A percentile compares a stretch with the other conserved stretches of the same genome.
Evolutionary conservation across 768 basidiomycete genomes (phyloP).

Genomic region (Filobasidium floriforme): DNA sequence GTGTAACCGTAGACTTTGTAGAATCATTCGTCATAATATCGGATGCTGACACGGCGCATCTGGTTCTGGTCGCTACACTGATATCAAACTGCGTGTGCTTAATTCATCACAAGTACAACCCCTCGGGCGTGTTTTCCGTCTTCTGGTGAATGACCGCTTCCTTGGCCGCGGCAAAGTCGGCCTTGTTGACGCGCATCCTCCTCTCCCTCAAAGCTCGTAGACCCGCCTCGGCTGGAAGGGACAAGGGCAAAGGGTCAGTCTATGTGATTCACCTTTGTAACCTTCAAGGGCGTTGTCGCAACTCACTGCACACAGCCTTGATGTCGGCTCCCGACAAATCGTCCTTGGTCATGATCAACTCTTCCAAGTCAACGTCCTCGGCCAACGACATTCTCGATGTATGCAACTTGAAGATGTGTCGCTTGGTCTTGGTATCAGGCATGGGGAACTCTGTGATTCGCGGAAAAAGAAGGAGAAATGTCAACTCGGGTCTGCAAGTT

Average conservation of each 20-base stretch:
- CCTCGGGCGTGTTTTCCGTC: constrained; percentile 72
- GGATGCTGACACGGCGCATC: too few species aligned
- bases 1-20: too few species aligned
- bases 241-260: not conserved
- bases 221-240: constrained; percentile 80
- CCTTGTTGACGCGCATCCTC: constrained; percentile 71
- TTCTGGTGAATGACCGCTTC: constrained; percentile 97
- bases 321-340: constrained; percentile 96
- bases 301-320: constrained; percentile 76
- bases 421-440: constrained; percentile 96
- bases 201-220: constrained; percentile 86
- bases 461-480: not conserved
- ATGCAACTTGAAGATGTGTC: constrained; percentile 90
- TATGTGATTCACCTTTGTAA: too few species aligned
- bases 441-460: constrained; percentile 52
- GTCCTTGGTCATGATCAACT: constrained; percentile 91
- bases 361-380: constrained; percentile 81
- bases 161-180: constrained; percentile 78
- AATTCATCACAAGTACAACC: constrained; percentile 25
- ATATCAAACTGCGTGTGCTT: too few species aligned
- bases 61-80: too few species aligned
- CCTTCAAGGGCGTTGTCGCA: not conserved
- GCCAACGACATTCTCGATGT: constrained; percentile 86
- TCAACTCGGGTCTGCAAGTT: not conserved
- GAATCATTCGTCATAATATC: too few species aligned